Evolutionary conservation across 345 rosid genomes (phyloP), one percentile per base, ranked within the genome.

Genomic region (Brassica rapa): DNA sequence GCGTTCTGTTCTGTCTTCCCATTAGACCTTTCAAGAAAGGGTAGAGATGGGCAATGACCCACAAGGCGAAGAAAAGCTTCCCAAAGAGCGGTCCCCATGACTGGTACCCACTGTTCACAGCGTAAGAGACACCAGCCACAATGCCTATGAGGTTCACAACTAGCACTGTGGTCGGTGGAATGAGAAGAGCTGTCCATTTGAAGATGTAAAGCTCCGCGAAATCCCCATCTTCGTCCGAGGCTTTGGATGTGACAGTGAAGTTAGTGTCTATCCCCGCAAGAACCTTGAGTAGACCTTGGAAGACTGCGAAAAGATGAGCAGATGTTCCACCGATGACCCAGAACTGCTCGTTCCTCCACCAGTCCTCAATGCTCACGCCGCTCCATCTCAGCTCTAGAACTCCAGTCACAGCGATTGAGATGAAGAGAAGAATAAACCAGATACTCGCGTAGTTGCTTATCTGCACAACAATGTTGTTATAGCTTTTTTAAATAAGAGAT

Each of bases 81-180:
- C 60, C 60, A 53, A 53, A 53, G 60, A 53, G 60, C 60, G 60
- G 60, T 15, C 60, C 60, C 60, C 60, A 53, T 16, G 60, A 53
- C 24, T 53, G 60, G 60, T 53, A 53, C 4, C 60, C 60, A 2
- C 60, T 53, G 60, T 53, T 53, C 24, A 53, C 60, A 53, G 60
- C 60, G 1, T 53, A 53, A 16, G 60, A 53, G 60, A 53, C 60
- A 53, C 60, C 60, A 53, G 60, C 60, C 9, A 53, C 60, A 53
- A 53, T 53, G 60, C 60, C 60, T 53, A 53, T 53, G 60, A 53
- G 60, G 60, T 53, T 53, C 60, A 53, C 60, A 2, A 53, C 60
- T 53, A 53, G 24, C 4, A 53, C 60, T 0, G 60, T 53, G 11
- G 60, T 53, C 24, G 60, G 60, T 53, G 60, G 60, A 53, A 53